A percentile compares a stretch with the other conserved stretches of the same genome.
These are phyloP conservation scores for Ustilaginoidea virens DNA, from an alignment of 2,329 filamentous ascomycete species.

Conservation along the genomic window DNA sequence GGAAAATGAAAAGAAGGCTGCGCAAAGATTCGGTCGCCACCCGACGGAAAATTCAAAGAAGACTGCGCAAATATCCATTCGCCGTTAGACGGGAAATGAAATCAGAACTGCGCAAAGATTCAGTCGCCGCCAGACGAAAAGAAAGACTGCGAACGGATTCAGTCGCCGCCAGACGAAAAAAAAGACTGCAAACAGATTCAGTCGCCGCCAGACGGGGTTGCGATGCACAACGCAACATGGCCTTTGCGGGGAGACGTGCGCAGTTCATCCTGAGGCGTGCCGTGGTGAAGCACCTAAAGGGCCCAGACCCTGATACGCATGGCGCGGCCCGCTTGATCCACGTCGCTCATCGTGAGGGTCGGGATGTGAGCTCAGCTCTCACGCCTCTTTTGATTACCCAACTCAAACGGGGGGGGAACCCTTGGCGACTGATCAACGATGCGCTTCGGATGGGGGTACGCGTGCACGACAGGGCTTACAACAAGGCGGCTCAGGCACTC, in stretches of 20 bases:
- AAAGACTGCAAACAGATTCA: too few relatives aligned
- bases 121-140: too few relatives aligned
- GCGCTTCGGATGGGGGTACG: slow-evolving; percentile 12
- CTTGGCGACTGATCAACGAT: slow-evolving; percentile 12
- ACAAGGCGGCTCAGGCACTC: slow-evolving; percentile 18
- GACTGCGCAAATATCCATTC: too few relatives aligned
- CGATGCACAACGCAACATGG: too few relatives aligned
- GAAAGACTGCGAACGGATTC: too few relatives aligned
- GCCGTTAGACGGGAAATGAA: too few relatives aligned
- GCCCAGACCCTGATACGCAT: slow-evolving; percentile 12
- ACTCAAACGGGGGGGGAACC: slow-evolving; percentile 18
- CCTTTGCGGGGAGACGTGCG: too few relatives aligned
- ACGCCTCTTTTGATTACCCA: slow-evolving; percentile 23
- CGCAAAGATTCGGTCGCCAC: too few relatives aligned
- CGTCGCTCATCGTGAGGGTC: slow-evolving; percentile 21
- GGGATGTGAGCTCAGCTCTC: slow-evolving; percentile 24
- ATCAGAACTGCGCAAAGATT: too few relatives aligned
- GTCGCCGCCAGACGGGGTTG: too few relatives aligned
- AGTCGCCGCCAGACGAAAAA: too few relatives aligned
- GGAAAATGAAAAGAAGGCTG: slow-evolving; percentile 5
- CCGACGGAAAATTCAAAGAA: too few relatives aligned
- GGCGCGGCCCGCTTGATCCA: slow-evolving; percentile 24
- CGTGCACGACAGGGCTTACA: slow-evolving; percentile 21
- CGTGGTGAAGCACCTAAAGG: slow-evolving; percentile 25
- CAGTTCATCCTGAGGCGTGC: slow-evolving; percentile 35